A percentile compares a stretch with the other conserved stretches of the same genome.
Evolutionary conservation across 1,284 basidiomycete species (phyloP).

Genomic region (Omphalotus olearius): DNA sequence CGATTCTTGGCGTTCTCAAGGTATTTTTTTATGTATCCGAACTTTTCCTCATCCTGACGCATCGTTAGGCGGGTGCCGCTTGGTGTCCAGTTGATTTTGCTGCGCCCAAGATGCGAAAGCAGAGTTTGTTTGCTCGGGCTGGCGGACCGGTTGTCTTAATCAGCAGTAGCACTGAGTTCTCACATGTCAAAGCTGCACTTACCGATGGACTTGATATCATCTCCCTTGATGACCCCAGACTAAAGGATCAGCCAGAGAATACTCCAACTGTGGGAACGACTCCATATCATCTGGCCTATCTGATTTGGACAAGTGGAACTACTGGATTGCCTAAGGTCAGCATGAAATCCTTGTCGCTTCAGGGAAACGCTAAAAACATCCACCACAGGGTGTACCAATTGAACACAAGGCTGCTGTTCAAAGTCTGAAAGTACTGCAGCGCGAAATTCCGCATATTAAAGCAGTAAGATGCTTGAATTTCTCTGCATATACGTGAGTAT

Average conservation of each 20-base stretch:
- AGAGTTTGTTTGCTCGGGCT: constrained; percentile 21
- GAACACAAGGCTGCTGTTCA: constrained; percentile 13
- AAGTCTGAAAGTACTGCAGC: constrained; percentile 9
- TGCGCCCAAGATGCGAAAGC: constrained; percentile 25
- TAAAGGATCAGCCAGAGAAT: neutral
- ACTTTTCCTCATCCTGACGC: neutral
- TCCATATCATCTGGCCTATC: constrained; percentile 22
- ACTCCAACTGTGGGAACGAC: constrained; percentile 1
- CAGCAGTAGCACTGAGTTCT: neutral
- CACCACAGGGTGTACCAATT: constrained; percentile 9
- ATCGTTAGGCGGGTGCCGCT: constrained; percentile 24
- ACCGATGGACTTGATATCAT: constrained; percentile 5
- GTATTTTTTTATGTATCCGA: neutral
- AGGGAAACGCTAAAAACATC: neutral
- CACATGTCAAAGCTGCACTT: neutral
- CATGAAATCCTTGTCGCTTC: neutral
- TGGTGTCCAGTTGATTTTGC: constrained; percentile 32
- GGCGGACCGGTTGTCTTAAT: neutral
- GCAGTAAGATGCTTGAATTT: constrained; percentile 12
- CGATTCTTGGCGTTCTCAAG: constrained; percentile 11
- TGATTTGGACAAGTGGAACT: constrained; percentile 32
- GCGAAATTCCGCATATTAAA: constrained; percentile 4
- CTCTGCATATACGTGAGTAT: constrained; percentile 11
- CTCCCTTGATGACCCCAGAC: constrained; percentile 6
- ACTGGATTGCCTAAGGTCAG: constrained; percentile 28